A percentile compares a stretch with the other conserved stretches of the same genome.
phyloP scores from a whole-genome alignment of 1,284 basidiomycete species.

The Cystobasidium pallidum region DNA sequence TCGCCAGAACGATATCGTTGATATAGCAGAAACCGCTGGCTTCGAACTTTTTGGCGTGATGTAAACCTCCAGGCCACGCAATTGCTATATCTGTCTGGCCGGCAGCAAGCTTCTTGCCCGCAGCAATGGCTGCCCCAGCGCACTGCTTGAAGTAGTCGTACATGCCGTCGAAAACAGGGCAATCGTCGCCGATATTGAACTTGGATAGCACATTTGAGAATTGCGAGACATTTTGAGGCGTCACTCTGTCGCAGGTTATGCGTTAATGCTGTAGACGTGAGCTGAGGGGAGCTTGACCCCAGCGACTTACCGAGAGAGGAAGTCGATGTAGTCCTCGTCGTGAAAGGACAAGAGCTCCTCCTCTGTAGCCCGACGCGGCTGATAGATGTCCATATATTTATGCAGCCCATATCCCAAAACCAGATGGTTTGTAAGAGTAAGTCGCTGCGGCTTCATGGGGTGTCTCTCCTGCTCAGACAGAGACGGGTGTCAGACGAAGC shows the following conservation, averaged over 20 bases:
- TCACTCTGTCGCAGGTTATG: conserved; percentile 64
- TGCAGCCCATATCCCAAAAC: conserved; percentile 96
- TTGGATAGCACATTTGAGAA: conserved; percentile 53
- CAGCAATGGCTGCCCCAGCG: conserved; percentile 85
- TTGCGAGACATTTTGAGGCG: conserved; percentile 73
- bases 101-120: conserved; percentile 78
- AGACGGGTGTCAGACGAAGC: neutral
- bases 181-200: conserved; percentile 69
- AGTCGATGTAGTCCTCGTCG: conserved; percentile 90
- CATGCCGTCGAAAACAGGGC: conserved; percentile 89
- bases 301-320: conserved; percentile 73
- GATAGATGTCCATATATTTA: conserved; percentile 92
- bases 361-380: conserved; percentile 83
- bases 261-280: neutral
- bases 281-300: neutral
- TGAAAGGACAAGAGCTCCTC: conserved; percentile 90
- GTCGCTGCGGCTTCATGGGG: conserved; percentile 96
- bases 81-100: conserved; percentile 94
- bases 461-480: conserved; percentile 74
- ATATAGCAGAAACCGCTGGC: conserved; percentile 96
- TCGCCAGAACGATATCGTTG: conserved; percentile 91
- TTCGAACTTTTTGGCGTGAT: conserved; percentile 94
- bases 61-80: conserved; percentile 94
- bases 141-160: conserved; percentile 92
- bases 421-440: conserved; percentile 91